Percentiles rank a stretch among this genome's conserved stretches.
phyloP scores from a whole-genome alignment of 495 filamentous ascomycete species.

The Aspergillus heteromorphus region DNA sequence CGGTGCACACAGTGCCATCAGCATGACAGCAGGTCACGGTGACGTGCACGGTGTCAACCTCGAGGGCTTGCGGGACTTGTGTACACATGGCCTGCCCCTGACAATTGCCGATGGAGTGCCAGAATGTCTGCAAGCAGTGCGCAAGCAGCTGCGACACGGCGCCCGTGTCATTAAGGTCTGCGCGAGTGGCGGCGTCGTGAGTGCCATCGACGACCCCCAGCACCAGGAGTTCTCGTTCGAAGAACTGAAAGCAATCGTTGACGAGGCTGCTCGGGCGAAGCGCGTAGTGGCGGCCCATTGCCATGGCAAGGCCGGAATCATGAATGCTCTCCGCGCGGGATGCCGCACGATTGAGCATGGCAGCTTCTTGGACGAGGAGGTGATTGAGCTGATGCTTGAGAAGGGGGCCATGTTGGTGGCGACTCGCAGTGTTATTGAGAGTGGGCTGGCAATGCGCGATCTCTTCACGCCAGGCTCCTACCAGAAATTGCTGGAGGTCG shows the following conservation, averaged over 20 bases:
- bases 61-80: constrained; percentile 24
- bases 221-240: constrained; percentile 45
- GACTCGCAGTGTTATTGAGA: constrained; percentile 19
- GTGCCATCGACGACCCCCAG: constrained; percentile 39
- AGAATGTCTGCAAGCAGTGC: constrained; percentile 42
- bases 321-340: constrained; percentile 42
- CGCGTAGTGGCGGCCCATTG: constrained; percentile 45
- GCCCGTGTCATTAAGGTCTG: constrained; percentile 48
- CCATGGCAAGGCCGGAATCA: constrained; percentile 47
- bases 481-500: constrained; percentile 35
- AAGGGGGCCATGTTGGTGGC: constrained; percentile 39
- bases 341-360: constrained; percentile 46
- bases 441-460: constrained; percentile 9
- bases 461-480: constrained; percentile 1
- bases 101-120: constrained; percentile 42
- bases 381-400: constrained; percentile 40
- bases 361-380: constrained; percentile 38
- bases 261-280: constrained; percentile 40
- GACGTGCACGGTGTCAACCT: constrained; percentile 36
- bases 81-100: constrained; percentile 19
- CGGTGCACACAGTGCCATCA: constrained; percentile 30
- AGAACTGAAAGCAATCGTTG: constrained; percentile 44
- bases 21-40: constrained; percentile 46
- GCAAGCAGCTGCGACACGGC: constrained; percentile 44
- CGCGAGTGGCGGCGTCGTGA: constrained; percentile 44